A percentile compares a stretch with the other conserved stretches of the same genome.
Conservation (phyloP, 2,329 filamentous ascomycete species). For the Curvularia spicifera region DNA sequence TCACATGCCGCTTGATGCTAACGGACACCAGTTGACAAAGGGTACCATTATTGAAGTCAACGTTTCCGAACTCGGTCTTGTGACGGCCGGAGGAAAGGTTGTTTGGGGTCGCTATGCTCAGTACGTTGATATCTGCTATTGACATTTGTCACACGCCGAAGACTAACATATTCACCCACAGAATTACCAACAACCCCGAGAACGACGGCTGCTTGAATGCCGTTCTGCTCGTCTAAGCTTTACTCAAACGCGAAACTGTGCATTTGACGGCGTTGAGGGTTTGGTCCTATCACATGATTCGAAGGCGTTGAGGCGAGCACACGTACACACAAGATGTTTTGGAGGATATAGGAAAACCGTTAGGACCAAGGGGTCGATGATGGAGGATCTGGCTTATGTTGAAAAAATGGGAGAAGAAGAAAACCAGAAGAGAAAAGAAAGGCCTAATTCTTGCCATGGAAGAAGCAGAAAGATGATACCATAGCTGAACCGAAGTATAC, state of each 20-base stretch:
- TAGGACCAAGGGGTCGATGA: not conserved
- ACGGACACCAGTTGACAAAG: slow-evolving; percentile 52
- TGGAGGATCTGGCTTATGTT: not conserved
- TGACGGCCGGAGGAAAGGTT: slow-evolving; percentile 86
- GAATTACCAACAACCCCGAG: slow-evolving; percentile 48
- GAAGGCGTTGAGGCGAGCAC: slow-evolving; percentile 17
- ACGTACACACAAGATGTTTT: not conserved
- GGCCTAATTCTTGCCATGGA: not conserved
- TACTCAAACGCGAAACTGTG: slow-evolving; percentile 7
- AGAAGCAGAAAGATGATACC: not conserved
- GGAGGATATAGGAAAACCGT: not conserved
- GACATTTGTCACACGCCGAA: not conserved
- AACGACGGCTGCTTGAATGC: slow-evolving; percentile 51
- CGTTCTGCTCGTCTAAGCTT: slow-evolving; percentile 42
- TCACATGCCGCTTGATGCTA: not conserved
- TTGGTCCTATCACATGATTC: slow-evolving; percentile 3
- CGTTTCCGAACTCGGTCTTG: slow-evolving; percentile 86
- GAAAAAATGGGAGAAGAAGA: not conserved
- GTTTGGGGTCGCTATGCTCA: slow-evolving; percentile 48
- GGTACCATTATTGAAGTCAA: slow-evolving; percentile 80
- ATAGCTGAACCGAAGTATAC: not conserved
- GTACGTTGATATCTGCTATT: slow-evolving; percentile 6
- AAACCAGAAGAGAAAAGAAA: not conserved
- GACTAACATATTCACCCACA: slow-evolving; percentile 13
- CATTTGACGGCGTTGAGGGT: slow-evolving; percentile 25